These are phyloP conservation scores for Talaromyces sp. DNA, from an alignment of 2,329 filamentous ascomycete genomes.

Conservation along the genomic window DNA sequence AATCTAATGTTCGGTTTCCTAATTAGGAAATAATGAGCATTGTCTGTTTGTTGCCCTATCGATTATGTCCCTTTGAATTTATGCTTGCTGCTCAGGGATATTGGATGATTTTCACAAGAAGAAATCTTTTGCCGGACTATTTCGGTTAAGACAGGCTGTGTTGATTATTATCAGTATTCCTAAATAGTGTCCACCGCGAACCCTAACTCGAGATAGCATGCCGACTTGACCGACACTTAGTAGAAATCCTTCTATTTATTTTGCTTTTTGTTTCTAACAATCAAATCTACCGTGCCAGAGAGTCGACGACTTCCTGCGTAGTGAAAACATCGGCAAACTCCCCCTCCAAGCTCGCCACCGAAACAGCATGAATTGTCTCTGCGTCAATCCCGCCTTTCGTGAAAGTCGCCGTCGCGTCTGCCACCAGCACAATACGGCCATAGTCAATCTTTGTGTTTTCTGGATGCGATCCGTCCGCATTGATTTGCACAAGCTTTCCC, in stretches of 20 bases:
- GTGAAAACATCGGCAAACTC: slow-evolving; percentile 41
- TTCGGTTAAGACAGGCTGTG: neutral
- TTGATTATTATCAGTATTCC: neutral
- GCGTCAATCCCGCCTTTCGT: slow-evolving; percentile 39
- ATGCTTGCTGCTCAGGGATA: neutral
- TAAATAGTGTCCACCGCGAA: neutral
- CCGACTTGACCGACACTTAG: too few relatives aligned
- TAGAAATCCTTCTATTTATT: too few relatives aligned
- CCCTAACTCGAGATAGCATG: neutral
- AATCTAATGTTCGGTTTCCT: neutral
- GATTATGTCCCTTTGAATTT: neutral
- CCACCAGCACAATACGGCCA: slow-evolving; percentile 36
- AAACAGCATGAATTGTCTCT: slow-evolving; percentile 41
- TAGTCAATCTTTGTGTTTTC: slow-evolving; percentile 16
- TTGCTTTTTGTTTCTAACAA: slow-evolving; percentile 7
- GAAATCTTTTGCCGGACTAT: neutral
- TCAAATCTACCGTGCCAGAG: slow-evolving; percentile 12
- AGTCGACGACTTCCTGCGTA: slow-evolving; percentile 32
- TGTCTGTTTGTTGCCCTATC: neutral
- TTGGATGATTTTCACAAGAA: neutral
- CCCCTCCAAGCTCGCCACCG: slow-evolving; percentile 38
- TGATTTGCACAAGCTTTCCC: slow-evolving; percentile 9
- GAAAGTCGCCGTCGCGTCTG: slow-evolving; percentile 44
- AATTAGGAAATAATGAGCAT: neutral
- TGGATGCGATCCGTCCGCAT: slow-evolving; percentile 17